Evolutionary conservation across 495 filamentous ascomycete genomes (phyloP).

Genomic region (Talaromyces adpressus): DNA sequence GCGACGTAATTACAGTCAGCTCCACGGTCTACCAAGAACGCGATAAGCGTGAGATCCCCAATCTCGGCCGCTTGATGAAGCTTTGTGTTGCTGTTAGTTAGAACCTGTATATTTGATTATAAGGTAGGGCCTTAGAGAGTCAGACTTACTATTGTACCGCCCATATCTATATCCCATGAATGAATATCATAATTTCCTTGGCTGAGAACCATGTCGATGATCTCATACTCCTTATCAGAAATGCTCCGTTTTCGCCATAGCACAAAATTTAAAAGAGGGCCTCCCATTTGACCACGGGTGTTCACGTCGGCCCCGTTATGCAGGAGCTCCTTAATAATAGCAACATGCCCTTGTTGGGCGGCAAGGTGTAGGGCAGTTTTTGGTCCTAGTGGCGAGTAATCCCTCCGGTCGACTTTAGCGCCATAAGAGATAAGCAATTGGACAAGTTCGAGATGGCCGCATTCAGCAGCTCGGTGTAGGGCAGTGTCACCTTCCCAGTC

Average conservation of each 20-base stretch:
- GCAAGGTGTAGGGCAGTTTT: constrained; percentile 9
- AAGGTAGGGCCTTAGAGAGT: not conserved
- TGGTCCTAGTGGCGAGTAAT: constrained; percentile 6
- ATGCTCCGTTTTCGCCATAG: not conserved
- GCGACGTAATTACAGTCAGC: no score
- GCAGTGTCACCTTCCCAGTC: constrained; percentile 6
- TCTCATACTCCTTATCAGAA: not conserved
- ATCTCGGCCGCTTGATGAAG: no score
- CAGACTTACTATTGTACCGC: constrained; percentile 4
- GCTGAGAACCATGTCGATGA: constrained; percentile 5
- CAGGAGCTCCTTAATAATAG: constrained; percentile 5
- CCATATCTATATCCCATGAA: constrained; percentile 6
- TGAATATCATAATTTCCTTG: constrained; percentile 2
- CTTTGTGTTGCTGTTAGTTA: no score
- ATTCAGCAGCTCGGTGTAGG: constrained; percentile 11
- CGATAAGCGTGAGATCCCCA: no score
- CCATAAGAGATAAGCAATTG: constrained; percentile 1
- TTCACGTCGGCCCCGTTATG: constrained; percentile 1
- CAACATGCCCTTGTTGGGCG: constrained; percentile 6
- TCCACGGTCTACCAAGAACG: no score
- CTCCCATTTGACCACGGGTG: constrained; percentile 2
- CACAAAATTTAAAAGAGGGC: not conserved
- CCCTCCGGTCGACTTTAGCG: constrained; percentile 7
- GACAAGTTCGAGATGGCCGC: constrained; percentile 9
- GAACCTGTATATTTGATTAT: no score